Evolutionary conservation across 805 yeast species (phyloP).

Genomic region (Candida awuae): DNA sequence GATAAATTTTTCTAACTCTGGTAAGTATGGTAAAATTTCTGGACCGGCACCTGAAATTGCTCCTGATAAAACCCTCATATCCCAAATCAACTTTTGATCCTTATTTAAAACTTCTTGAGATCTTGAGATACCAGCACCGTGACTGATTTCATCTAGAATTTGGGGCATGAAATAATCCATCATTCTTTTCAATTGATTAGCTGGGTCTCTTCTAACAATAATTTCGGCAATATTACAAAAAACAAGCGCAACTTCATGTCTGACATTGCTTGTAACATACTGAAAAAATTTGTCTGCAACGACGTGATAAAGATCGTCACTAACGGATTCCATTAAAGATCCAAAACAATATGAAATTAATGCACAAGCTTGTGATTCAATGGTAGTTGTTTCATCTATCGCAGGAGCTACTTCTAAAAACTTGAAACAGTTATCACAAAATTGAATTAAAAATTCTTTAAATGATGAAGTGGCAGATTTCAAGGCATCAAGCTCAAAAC

Average conservation of each 20-base stretch:
- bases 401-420: conserved; percentile 66
- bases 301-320: conserved; percentile 43
- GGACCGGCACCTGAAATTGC: conserved; percentile 61
- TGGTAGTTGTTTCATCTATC: conserved; percentile 40
- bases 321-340: conserved; percentile 48
- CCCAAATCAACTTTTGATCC: conserved; percentile 70
- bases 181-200: conserved; percentile 35
- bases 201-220: conserved; percentile 57
- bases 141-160: conserved; percentile 64
- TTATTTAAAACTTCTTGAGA: conserved; percentile 60
- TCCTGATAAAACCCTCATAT: conserved; percentile 61
- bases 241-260: conserved; percentile 54
- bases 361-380: conserved; percentile 41
- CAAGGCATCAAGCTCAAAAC: conserved; percentile 47
- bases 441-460: conserved; percentile 45
- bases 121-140: conserved; percentile 74
- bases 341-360: conserved; percentile 33
- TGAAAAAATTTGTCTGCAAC: conserved; percentile 43
- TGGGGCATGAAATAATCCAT: conserved; percentile 39
- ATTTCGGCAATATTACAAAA: conserved; percentile 68
- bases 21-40: conserved; percentile 35
- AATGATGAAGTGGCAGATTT: conserved; percentile 69
- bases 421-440: conserved; percentile 51
- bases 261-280: conserved; percentile 51
- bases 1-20: conserved; percentile 42